A percentile compares a stretch with the other conserved stretches of the same genome.
These are phyloP conservation scores for Colletotrichum brevisporum DNA, from an alignment of 2,329 filamentous ascomycete species.

Conservation along the genomic window DNA sequence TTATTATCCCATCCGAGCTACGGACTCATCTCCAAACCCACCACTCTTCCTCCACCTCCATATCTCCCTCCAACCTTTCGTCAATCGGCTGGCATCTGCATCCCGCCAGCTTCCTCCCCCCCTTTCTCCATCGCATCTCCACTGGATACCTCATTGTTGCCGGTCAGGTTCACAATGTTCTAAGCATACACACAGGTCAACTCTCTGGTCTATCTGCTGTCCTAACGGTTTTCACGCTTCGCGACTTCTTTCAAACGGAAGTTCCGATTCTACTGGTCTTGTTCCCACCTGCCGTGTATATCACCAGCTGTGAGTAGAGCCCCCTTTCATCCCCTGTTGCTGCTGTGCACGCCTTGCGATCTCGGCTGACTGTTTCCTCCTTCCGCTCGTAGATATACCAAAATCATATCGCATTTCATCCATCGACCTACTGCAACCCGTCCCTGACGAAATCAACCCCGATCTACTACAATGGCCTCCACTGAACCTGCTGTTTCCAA, in stretches of 20 bases:
- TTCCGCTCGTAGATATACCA: conserved; percentile 37
- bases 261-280: conserved; percentile 41
- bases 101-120: conserved; percentile 40
- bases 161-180: conserved; percentile 53
- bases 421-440: conserved; percentile 19
- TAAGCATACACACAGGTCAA: conserved; percentile 46
- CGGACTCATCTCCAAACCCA: conserved; percentile 40
- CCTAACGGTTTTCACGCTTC: conserved; percentile 39
- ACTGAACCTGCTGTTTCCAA: conserved; percentile 52
- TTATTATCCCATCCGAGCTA: conserved; percentile 49
- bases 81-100: conserved; percentile 29
- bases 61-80: conserved; percentile 40
- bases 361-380: conserved; percentile 7
- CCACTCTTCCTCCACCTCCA: conserved; percentile 45
- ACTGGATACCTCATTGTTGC: conserved; percentile 50
- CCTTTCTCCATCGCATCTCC: conserved; percentile 50
- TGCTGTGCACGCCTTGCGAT: neutral
- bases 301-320: conserved; percentile 29
- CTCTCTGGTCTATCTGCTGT: conserved; percentile 38
- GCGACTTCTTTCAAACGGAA: conserved; percentile 38
- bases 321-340: no score
- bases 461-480: conserved; percentile 58
- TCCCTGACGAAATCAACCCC: conserved; percentile 12
- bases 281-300: conserved; percentile 31
- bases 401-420: conserved; percentile 10